These are phyloP conservation scores for Gossypioides kirkii DNA, from an alignment of 345 rosid genomes.

Conservation along the genomic window DNA sequence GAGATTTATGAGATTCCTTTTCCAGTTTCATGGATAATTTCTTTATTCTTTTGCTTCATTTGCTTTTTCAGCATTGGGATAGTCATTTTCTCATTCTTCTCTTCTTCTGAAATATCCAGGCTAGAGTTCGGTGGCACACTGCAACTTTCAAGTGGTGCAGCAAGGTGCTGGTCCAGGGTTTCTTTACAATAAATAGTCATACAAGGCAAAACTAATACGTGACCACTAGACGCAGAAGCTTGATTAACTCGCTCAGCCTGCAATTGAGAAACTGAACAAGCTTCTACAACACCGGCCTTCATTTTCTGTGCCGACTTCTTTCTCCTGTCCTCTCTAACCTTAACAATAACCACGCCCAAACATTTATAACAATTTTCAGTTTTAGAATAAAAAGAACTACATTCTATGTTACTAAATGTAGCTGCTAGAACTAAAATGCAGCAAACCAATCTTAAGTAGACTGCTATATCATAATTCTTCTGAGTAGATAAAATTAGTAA, in stretches of 20 bases:
- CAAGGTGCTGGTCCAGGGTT: constrained; percentile 8
- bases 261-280: constrained; percentile 10
- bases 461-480: neutral
- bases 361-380: neutral
- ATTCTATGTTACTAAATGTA: neutral
- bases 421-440: neutral
- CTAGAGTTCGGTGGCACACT: constrained; percentile 1
- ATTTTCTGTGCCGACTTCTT: constrained; percentile 16
- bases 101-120: constrained; percentile 16
- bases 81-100: constrained; percentile 17
- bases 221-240: constrained; percentile 8
- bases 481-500: neutral
- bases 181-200: neutral
- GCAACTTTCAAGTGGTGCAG: constrained; percentile 9
- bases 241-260: constrained; percentile 16
- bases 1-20: constrained; percentile 20
- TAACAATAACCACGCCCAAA: constrained; percentile 7
- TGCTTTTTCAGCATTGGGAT: constrained; percentile 19
- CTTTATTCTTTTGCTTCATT: constrained; percentile 18
- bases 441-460: neutral
- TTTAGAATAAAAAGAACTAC: neutral
- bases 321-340: constrained; percentile 18
- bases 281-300: constrained; percentile 14
- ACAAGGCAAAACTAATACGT: constrained; percentile 11
- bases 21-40: constrained; percentile 18